Conservation (phyloP, 2,329 filamentous ascomycete species). For the Didymella glomerata region DNA sequence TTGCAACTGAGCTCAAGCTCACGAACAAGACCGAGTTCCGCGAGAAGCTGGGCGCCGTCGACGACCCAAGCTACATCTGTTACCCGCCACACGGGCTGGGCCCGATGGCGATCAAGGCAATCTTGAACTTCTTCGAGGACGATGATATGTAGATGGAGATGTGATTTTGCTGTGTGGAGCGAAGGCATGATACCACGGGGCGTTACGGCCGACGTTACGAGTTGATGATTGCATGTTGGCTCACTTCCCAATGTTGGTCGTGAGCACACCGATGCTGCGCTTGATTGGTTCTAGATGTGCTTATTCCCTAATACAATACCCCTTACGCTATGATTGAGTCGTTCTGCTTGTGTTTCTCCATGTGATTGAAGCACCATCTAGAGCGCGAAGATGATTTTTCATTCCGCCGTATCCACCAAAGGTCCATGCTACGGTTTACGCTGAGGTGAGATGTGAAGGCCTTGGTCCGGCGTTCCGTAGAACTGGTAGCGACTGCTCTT, state of each 20-base stretch:
- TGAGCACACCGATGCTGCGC: conserved; percentile 12
- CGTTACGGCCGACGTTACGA: conserved; percentile 23
- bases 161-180: conserved; percentile 16
- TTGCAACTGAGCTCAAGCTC: conserved; percentile 82
- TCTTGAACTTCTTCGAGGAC: conserved; percentile 87
- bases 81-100: conserved; percentile 88
- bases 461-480: not conserved
- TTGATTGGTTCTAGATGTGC: conserved; percentile 15
- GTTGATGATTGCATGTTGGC: conserved; percentile 16
- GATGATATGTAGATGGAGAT: conserved; percentile 40
- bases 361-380: not conserved
- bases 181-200: conserved; percentile 29
- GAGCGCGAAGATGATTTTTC: not conserved
- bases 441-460: not conserved
- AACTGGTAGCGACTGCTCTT: not conserved
- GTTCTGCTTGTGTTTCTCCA: not conserved
- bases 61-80: conserved; percentile 87
- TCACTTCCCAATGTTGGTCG: conserved; percentile 3
- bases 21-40: conserved; percentile 88
- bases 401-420: not conserved
- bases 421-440: not conserved
- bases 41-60: conserved; percentile 85
- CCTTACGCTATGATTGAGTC: conserved; percentile 5
- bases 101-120: conserved; percentile 80
- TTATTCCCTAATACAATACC: conserved; percentile 23